These are phyloP conservation scores for Tuber aestivum DNA, from an alignment of 495 filamentous ascomycete genomes.

Conservation along the genomic window DNA sequence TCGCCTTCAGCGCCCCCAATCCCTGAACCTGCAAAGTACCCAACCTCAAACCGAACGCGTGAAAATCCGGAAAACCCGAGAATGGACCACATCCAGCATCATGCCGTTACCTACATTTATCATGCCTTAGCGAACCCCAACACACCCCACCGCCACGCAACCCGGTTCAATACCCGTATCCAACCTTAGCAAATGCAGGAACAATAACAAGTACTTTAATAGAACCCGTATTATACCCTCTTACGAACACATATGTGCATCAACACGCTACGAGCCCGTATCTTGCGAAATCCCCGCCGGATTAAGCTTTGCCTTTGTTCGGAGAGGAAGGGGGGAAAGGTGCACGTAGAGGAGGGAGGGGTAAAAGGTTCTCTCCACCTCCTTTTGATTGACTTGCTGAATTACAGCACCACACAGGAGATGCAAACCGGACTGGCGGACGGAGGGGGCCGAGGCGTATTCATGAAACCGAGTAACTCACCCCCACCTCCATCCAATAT, in stretches of 20 bases:
- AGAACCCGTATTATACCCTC: background rate
- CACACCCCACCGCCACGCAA: background rate
- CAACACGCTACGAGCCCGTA: background rate
- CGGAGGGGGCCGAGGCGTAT: background rate
- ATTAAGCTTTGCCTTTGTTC: background rate
- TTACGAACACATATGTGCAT: background rate
- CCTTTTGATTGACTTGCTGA: background rate
- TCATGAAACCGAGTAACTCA: background rate
- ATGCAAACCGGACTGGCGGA: background rate
- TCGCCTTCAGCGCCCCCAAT: background rate
- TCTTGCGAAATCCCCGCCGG: background rate
- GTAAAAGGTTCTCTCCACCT: background rate
- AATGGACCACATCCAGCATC: background rate
- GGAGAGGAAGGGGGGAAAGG: background rate
- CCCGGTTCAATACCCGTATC: background rate
- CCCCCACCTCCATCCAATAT: background rate
- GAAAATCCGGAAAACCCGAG: background rate
- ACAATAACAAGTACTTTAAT: background rate
- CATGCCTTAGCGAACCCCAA: background rate
- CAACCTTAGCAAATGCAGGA: background rate
- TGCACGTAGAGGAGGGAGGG: background rate
- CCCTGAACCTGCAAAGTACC: background rate
- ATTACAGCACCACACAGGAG: background rate
- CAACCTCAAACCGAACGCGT: background rate
- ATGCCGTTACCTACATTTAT: background rate